Percentiles rank a stretch among this genome's conserved stretches.
Evolutionary conservation across 225 moss, liverwort and hornwort species (phyloP).

Genomic region (Antitrichia curtipendula): DNA sequence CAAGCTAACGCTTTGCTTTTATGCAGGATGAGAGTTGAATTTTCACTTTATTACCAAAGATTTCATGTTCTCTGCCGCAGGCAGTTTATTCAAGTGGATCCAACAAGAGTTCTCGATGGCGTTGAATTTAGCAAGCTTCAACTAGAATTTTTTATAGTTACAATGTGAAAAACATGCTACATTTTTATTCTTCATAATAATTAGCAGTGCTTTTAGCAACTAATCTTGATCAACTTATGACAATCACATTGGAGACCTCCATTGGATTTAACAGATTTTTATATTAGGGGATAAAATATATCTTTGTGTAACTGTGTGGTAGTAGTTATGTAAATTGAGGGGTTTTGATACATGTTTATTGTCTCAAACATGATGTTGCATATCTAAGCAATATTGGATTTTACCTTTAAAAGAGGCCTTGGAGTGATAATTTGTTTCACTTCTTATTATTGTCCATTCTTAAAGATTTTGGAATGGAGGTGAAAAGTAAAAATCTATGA

Average conservation of each 20-base stretch:
- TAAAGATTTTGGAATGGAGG: background rate
- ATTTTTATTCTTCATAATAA: background rate
- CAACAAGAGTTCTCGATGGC: background rate
- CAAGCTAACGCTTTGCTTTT: background rate
- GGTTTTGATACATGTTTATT: background rate
- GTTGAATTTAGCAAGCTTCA: background rate
- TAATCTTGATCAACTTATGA: background rate
- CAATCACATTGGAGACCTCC: background rate
- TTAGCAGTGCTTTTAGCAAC: background rate
- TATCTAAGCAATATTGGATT: background rate
- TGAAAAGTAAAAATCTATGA: background rate
- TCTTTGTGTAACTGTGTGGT: background rate
- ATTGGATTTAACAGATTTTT: background rate
- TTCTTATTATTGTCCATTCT: background rate
- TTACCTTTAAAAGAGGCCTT: background rate
- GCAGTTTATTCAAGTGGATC: background rate
- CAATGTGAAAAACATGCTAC: background rate
- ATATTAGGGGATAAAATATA: background rate
- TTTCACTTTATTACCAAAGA: background rate
- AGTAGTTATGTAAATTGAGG: background rate
- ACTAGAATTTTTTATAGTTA: background rate
- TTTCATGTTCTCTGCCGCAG: background rate
- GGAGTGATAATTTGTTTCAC: background rate
- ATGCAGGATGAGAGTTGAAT: background rate
- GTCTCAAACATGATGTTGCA: background rate